These are phyloP conservation scores for Austroboletus rostrupii DNA, from an alignment of 1,284 basidiomycete genomes.

Conservation along the genomic window DNA sequence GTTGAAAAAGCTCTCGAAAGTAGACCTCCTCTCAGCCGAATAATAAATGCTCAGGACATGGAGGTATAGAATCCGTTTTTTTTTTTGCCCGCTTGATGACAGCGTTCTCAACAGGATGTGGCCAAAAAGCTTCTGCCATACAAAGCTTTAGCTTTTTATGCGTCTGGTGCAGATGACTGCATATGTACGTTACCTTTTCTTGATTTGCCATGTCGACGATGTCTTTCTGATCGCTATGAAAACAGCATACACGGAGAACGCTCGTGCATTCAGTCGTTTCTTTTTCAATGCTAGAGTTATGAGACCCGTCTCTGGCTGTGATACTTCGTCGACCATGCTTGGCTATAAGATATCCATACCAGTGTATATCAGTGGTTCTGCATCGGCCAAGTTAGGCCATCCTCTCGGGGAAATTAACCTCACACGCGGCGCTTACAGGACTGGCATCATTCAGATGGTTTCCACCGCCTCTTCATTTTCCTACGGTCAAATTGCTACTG, in stretches of 20 bases:
- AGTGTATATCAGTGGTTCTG: constrained; percentile 82
- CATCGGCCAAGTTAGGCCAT: constrained; percentile 88
- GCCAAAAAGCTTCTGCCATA: constrained; percentile 66
- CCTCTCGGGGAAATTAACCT: constrained; percentile 84
- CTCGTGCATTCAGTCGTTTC: constrained; percentile 71
- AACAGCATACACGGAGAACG: constrained; percentile 62
- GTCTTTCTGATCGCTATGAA: background rate
- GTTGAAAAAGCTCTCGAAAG: constrained; percentile 59
- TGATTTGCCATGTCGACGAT: background rate
- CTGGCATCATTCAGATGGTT: constrained; percentile 83
- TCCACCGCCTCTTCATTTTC: constrained; percentile 86
- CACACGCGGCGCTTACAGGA: constrained; percentile 67
- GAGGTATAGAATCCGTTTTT: constrained; percentile 50
- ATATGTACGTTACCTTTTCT: constrained; percentile 50
- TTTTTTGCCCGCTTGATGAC: background rate
- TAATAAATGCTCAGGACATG: constrained; percentile 76
- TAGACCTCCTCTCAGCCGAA: constrained; percentile 61
- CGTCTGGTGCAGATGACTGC: constrained; percentile 79
- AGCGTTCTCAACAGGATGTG: constrained; percentile 39
- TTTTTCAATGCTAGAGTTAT: constrained; percentile 83
- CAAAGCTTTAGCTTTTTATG: constrained; percentile 79
- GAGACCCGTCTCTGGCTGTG: constrained; percentile 62
- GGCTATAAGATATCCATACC: constrained; percentile 74
- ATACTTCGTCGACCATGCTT: constrained; percentile 75
- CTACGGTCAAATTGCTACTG: constrained; percentile 63